Evolutionary conservation across 2,329 filamentous ascomycete genomes (phyloP).

Genomic region (Ascochyta fabae): DNA sequence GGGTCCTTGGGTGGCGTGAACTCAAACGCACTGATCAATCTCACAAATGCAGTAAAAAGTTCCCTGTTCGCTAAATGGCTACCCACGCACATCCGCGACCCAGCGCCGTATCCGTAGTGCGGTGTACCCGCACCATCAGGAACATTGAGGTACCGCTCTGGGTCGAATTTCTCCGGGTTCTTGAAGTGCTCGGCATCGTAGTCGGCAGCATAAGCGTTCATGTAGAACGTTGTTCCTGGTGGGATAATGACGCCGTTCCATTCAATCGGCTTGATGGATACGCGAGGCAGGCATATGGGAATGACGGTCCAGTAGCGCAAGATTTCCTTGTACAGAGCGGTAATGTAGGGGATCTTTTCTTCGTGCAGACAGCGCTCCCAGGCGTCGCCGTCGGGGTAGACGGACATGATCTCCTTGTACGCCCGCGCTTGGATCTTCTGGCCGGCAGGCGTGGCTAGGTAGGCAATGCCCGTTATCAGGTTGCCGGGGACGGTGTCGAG

Average conservation of each 20-base stretch:
- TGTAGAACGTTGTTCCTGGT: conserved; percentile 77
- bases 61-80: conserved; percentile 53
- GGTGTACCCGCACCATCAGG: conserved; percentile 55
- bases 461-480: conserved; percentile 79
- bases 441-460: conserved; percentile 71
- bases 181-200: conserved; percentile 75
- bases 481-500: conserved; percentile 83
- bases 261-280: conserved; percentile 73
- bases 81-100: conserved; percentile 55
- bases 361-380: conserved; percentile 76
- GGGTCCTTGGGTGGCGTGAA: conserved; percentile 51
- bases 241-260: conserved; percentile 73
- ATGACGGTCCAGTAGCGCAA: conserved; percentile 82
- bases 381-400: conserved; percentile 76
- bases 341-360: conserved; percentile 78
- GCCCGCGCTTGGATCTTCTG: conserved; percentile 74
- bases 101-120: conserved; percentile 58
- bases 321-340: conserved; percentile 78
- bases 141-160: conserved; percentile 69
- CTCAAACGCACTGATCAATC: conserved; percentile 57
- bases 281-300: conserved; percentile 76
- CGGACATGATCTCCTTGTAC: conserved; percentile 71
- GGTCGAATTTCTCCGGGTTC: conserved; percentile 67
- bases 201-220: conserved; percentile 78
- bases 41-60: conserved; percentile 55